Evolutionary conservation across 805 yeast genomes (phyloP).

Genomic region (Yarrowia porcina): DNA sequence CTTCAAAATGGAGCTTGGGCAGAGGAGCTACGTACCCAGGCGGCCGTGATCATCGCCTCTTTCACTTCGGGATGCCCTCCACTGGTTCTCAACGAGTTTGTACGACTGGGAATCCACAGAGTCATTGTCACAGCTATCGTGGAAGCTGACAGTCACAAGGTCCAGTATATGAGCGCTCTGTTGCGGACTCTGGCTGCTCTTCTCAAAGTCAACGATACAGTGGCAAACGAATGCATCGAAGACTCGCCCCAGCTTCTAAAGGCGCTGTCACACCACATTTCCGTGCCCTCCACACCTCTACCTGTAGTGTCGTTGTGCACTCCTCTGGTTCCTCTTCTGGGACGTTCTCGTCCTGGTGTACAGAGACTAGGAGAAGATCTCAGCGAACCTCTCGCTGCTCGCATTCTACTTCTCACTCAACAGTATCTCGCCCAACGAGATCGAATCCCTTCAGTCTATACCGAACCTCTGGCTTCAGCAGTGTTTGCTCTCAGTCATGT

Average conservation of each 20-base stretch:
- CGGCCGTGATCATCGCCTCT: slow-evolving; percentile 35
- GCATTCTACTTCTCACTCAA: slow-evolving; percentile 27
- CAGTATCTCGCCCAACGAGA: slow-evolving; percentile 26
- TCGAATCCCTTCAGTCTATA: background rate
- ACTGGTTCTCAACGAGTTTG: background rate
- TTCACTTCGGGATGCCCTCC: slow-evolving; percentile 35
- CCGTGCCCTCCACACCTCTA: slow-evolving; percentile 23
- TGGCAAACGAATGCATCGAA: slow-evolving; percentile 25
- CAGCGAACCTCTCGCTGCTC: slow-evolving; percentile 28
- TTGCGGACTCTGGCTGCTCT: slow-evolving; percentile 18
- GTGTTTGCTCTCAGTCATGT: slow-evolving; percentile 33
- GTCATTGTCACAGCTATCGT: slow-evolving; percentile 23
- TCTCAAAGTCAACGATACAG: slow-evolving; percentile 16
- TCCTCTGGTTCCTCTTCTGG: slow-evolving; percentile 14
- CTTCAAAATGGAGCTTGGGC: slow-evolving; percentile 29
- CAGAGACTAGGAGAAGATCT: slow-evolving; percentile 23
- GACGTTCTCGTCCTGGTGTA: slow-evolving; percentile 11
- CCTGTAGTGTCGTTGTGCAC: slow-evolving; percentile 28
- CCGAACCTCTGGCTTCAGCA: slow-evolving; percentile 29
- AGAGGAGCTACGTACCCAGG: slow-evolving; percentile 32
- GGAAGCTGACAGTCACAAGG: slow-evolving; percentile 28
- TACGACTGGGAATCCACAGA: background rate
- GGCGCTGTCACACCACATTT: slow-evolving; percentile 21
- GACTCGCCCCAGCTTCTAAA: slow-evolving; percentile 17
- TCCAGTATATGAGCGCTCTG: slow-evolving; percentile 28